Evolutionary conservation across 2,329 filamentous ascomycete species (phyloP), one percentile per base, ranked within the genome.

Genomic region (Colletotrichum sp.): DNA sequence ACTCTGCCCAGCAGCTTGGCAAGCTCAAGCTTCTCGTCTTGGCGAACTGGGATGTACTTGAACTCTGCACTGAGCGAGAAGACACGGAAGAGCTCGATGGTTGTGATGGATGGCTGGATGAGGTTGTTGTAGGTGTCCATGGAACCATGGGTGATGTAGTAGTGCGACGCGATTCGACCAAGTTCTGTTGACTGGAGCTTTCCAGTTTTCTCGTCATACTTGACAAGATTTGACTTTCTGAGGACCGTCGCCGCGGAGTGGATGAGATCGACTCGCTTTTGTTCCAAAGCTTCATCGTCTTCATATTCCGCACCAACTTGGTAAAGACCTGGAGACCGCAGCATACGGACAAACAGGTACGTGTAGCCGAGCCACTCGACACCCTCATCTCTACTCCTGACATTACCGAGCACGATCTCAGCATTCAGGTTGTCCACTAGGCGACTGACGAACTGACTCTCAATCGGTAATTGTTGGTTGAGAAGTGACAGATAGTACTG

Each of bases 341-440:
- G 91, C 97, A 99, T 99, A 66, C 97, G 94, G 70, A 99, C 95
- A 82, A 98, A 99, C 22, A 99, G 92, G 84, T 99, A 99, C 1
- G 96, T 98, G 84, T 99, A 99, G 15, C 97, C 96, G 39, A 99
- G 91, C 97, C 97, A 99, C 82, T 99, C 96, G n/a, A 99, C 97
- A 79, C 94, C 97, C 82, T 99, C 97, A 79, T 99, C 96, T 75
- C 97, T 93, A 76, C 90, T 96, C 71, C 96, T 93, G 30, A 99
- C 92, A 80, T 98, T 99, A 67, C 97, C 97, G 25, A 99, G 90
- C 12, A 99, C 97, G 80, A 99, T 90, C 83, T 99, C 97, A 4
- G 97, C 97, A 80, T 99, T 99, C 78, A 99, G 89, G 78, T 98
- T 98, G 86, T 99, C 97, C 3, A 97, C 96, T 66, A 99, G 87